These are phyloP conservation scores for Wallacemonas collosoma DNA, from an alignment of 208 protist species.

Conservation along the genomic window DNA sequence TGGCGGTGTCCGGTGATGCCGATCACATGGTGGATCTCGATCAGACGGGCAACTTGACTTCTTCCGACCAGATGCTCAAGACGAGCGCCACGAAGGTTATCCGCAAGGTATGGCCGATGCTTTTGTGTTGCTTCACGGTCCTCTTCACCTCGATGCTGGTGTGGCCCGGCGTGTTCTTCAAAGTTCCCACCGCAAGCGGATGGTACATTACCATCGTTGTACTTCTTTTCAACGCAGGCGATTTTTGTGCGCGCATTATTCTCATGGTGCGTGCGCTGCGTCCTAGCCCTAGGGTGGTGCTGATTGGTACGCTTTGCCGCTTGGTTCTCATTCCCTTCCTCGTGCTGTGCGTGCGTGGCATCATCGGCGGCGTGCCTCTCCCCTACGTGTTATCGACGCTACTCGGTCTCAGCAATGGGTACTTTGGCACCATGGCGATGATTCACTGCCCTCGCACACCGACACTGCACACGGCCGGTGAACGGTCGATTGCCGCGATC, in stretches of 20 bases:
- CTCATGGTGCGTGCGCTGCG: slow-evolving; percentile 46
- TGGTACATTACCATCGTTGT: slow-evolving; percentile 74
- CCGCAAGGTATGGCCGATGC: slow-evolving; percentile 68
- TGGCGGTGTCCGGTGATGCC: slow-evolving; percentile 44
- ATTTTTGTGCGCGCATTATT: slow-evolving; percentile 56
- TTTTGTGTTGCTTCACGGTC: slow-evolving; percentile 55
- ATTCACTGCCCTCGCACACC: slow-evolving; percentile 60
- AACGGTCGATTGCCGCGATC: slow-evolving; percentile 66
- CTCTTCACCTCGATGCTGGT: slow-evolving; percentile 64
- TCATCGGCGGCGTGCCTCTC: slow-evolving; percentile 40
- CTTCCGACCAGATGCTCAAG: slow-evolving; percentile 63
- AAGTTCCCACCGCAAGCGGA: slow-evolving; percentile 21
- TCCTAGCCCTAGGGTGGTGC: slow-evolving; percentile 38
- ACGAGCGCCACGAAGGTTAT: slow-evolving; percentile 42
- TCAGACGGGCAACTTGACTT: slow-evolving; percentile 57
- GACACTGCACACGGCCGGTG: slow-evolving; percentile 49
- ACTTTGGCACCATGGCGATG: slow-evolving; percentile 68
- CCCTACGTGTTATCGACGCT: slow-evolving; percentile 60
- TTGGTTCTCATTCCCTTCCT: slow-evolving; percentile 57
- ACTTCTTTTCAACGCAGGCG: slow-evolving; percentile 64
- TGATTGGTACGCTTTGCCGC: slow-evolving; percentile 42
- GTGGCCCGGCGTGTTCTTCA: slow-evolving; percentile 75
- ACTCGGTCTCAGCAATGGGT: slow-evolving; percentile 73
- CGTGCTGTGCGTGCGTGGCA: slow-evolving; percentile 56
- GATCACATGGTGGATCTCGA: slow-evolving; percentile 53